phyloP scores from a whole-genome alignment of 2,329 filamentous ascomycete genomes.

The Triangularia verruculosa region DNA sequence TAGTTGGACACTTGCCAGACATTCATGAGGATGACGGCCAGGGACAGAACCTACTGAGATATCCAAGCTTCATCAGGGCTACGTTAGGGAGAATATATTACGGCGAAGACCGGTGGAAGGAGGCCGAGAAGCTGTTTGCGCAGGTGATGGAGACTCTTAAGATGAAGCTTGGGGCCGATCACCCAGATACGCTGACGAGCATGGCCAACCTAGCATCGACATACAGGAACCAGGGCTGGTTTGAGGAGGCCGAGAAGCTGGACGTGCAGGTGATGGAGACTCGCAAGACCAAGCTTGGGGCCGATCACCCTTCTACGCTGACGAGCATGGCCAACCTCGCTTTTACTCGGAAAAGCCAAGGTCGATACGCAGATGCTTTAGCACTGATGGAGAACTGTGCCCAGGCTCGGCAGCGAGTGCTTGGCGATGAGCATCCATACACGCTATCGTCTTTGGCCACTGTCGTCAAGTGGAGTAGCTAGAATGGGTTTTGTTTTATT shows the following conservation, averaged over 20 bases:
- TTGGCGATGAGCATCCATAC: constrained; percentile 20
- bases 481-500: neutral
- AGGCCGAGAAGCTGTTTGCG: too few relatives aligned
- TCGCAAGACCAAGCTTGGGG: constrained; percentile 16
- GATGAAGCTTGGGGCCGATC: too few relatives aligned
- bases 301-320: constrained; percentile 16
- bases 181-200: too few relatives aligned
- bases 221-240: too few relatives aligned
- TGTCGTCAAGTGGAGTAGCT: neutral
- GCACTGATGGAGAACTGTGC: constrained; percentile 17
- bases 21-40: too few relatives aligned
- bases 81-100: too few relatives aligned
- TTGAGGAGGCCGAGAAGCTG: constrained; percentile 12
- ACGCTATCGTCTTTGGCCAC: constrained; percentile 14
- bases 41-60: too few relatives aligned
- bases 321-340: constrained; percentile 18
- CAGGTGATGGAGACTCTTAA: too few relatives aligned
- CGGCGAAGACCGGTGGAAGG: too few relatives aligned
- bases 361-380: constrained; percentile 16
- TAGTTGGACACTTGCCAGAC: too few relatives aligned
- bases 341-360: constrained; percentile 17
- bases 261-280: constrained; percentile 16
- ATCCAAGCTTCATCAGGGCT: too few relatives aligned
- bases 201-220: too few relatives aligned
- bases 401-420: constrained; percentile 17